Conservation (phyloP, 768 basidiomycete species). For the Leccinum ochraceum region DNA sequence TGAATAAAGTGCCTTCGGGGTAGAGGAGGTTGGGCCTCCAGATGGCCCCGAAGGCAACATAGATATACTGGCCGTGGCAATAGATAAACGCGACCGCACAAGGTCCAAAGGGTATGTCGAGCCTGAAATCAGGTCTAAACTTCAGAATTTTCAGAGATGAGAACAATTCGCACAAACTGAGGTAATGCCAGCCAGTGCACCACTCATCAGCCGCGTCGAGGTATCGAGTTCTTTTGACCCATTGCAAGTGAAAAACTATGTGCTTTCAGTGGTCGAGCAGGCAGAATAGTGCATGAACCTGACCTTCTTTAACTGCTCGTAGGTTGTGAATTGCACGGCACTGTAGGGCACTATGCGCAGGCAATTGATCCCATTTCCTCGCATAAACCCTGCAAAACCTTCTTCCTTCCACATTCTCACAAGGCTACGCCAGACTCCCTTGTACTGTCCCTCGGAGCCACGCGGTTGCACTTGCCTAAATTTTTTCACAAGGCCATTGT, state of each 20-base stretch:
- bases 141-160: slow-evolving; percentile 9
- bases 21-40: slow-evolving; percentile 39
- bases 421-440: slow-evolving; percentile 82
- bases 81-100: slow-evolving; percentile 87
- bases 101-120: slow-evolving; percentile 94
- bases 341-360: slow-evolving; percentile 93
- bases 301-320: slow-evolving; percentile 90
- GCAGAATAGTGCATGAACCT: neutral
- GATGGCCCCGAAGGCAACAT: slow-evolving; percentile 27
- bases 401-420: slow-evolving; percentile 90
- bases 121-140: slow-evolving; percentile 42
- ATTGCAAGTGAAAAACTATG: slow-evolving; percentile 66
- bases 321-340: slow-evolving; percentile 84
- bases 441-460: slow-evolving; percentile 64
- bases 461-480: slow-evolving; percentile 87
- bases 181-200: slow-evolving; percentile 91
- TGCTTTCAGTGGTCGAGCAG: slow-evolving; percentile 28
- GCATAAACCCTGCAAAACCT: slow-evolving; percentile 90
- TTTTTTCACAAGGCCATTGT: slow-evolving; percentile 7
- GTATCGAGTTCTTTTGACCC: slow-evolving; percentile 84
- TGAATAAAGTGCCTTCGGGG: slow-evolving; percentile 39
- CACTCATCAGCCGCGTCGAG: slow-evolving; percentile 79
- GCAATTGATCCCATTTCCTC: slow-evolving; percentile 92
- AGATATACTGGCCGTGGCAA: slow-evolving; percentile 83
- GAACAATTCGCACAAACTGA: slow-evolving; percentile 75